phyloP scores from a whole-genome alignment of 768 basidiomycete species.

The Phylloporus rhodoxanthus region DNA sequence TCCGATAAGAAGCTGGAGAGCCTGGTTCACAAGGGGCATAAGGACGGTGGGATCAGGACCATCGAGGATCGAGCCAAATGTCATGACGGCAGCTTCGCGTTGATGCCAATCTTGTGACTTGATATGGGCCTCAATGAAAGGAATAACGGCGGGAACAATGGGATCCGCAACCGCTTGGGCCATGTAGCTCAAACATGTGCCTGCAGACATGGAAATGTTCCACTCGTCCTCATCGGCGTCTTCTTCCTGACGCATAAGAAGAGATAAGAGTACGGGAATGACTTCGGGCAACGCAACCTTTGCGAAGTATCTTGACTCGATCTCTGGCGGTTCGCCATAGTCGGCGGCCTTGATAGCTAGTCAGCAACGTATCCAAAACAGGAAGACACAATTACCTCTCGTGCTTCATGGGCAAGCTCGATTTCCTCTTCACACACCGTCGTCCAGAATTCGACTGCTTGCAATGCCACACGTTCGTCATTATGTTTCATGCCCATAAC shows the following conservation, averaged over 20 bases:
- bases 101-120: slow-evolving; percentile 88
- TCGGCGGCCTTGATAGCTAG: slow-evolving; percentile 62
- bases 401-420: slow-evolving; percentile 84
- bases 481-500: slow-evolving; percentile 95
- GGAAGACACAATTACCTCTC: slow-evolving; percentile 55
- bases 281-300: slow-evolving; percentile 94
- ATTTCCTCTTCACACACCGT: slow-evolving; percentile 98
- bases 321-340: slow-evolving; percentile 81
- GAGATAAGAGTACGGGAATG: slow-evolving; percentile 81
- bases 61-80: slow-evolving; percentile 95
- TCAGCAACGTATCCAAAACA: slow-evolving; percentile 1
- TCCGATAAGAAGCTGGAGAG: slow-evolving; percentile 85
- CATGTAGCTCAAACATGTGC: slow-evolving; percentile 82
- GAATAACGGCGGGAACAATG: slow-evolving; percentile 89
- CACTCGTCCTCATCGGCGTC: slow-evolving; percentile 98
- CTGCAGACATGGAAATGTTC: slow-evolving; percentile 97
- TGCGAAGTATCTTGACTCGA: slow-evolving; percentile 86
- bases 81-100: slow-evolving; percentile 97
- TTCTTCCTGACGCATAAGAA: slow-evolving; percentile 91
- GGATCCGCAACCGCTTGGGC: slow-evolving; percentile 87
- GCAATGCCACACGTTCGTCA: slow-evolving; percentile 87
- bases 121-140: slow-evolving; percentile 97
- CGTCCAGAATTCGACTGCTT: slow-evolving; percentile 99
- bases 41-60: slow-evolving; percentile 88
- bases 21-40: slow-evolving; percentile 88